Percentiles rank a stretch among this genome's conserved stretches.
phyloP scores from a whole-genome alignment of 2,329 filamentous ascomycete genomes.

The Thermoascus crustaceus region DNA sequence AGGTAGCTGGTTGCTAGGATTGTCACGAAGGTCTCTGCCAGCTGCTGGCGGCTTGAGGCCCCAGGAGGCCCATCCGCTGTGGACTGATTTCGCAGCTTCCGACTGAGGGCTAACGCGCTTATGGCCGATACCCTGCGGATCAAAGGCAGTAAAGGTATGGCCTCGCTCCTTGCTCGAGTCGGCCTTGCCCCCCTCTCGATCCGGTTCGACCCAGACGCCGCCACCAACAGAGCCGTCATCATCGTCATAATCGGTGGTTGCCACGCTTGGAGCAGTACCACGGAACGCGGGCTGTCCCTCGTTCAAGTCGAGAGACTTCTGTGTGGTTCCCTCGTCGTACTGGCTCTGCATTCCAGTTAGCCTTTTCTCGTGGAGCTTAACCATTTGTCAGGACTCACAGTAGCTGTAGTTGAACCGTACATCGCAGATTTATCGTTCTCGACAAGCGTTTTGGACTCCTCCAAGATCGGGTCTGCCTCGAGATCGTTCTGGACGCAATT shows the following conservation, averaged over 20 bases:
- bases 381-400: neutral
- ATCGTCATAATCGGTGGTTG: conserved; percentile 5
- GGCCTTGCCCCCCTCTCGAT: conserved; percentile 3
- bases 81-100: conserved; percentile 8
- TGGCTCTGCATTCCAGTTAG: conserved; percentile 11
- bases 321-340: conserved; percentile 6
- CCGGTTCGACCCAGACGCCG: conserved; percentile 14
- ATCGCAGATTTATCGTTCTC: conserved; percentile 9
- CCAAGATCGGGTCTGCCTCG: conserved; percentile 25
- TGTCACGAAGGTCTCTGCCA: conserved; percentile 1
- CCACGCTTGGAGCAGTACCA: neutral
- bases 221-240: conserved; percentile 12
- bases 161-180: conserved; percentile 5
- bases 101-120: conserved; percentile 8
- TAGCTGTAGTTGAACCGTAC: conserved; percentile 1
- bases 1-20: neutral
- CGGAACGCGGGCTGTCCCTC: conserved; percentile 1
- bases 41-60: conserved; percentile 4
- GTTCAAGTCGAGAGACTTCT: conserved; percentile 5
- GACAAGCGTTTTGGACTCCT: conserved; percentile 20
- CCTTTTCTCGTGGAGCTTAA: neutral
- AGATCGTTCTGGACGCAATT: conserved; percentile 28
- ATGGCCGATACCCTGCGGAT: conserved; percentile 13
- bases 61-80: conserved; percentile 12
- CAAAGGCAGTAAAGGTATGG: conserved; percentile 14